Evolutionary conservation across 192 early-diverging fungal species (phyloP).

Genomic region (Coemansia reversa): DNA sequence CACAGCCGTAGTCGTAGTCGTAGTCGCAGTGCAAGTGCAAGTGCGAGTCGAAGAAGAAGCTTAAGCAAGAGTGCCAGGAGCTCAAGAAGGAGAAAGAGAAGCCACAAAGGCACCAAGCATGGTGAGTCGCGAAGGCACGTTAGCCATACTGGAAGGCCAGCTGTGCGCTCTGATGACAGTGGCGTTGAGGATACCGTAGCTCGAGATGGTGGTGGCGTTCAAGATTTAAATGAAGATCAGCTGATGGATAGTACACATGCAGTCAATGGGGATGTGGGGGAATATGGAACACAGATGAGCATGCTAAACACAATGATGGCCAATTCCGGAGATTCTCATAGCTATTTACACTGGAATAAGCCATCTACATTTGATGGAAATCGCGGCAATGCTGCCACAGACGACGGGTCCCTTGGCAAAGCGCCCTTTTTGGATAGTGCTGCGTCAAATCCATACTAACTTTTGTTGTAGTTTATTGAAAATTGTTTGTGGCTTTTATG

Average conservation of each 20-base stretch:
- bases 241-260: constrained; percentile 5
- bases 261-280: neutral
- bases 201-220: neutral
- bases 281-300: neutral
- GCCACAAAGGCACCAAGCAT: constrained; percentile 1
- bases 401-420: neutral
- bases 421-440: neutral
- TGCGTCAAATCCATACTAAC: neutral
- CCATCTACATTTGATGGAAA: neutral
- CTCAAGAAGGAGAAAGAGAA: constrained; percentile 9
- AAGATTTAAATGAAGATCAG: constrained; percentile 5
- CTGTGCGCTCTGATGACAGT: neutral
- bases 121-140: neutral
- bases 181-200: neutral
- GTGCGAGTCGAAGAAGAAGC: constrained; percentile 19
- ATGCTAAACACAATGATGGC: neutral
- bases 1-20: constrained; percentile 22
- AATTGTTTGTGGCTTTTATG: neutral
- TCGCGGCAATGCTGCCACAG: neutral
- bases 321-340: neutral
- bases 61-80: constrained; percentile 9
- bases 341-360: neutral
- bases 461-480: neutral
- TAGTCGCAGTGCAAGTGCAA: constrained; percentile 18
- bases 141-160: neutral